phyloP scores from a whole-genome alignment of 1,139 yeast genomes.

The Magnusiomyces tetraspermus region DNA sequence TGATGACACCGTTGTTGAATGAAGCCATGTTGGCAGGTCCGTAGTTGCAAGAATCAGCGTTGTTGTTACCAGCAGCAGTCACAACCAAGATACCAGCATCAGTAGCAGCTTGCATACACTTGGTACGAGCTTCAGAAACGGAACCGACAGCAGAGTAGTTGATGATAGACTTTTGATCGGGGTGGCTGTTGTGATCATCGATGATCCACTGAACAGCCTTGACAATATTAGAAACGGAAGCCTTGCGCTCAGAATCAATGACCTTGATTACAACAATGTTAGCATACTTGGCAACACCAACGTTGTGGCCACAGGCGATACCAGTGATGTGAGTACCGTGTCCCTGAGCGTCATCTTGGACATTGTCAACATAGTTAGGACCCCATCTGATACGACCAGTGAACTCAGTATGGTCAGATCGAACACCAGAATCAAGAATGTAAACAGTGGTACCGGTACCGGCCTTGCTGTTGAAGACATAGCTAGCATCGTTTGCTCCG shows the following conservation, averaged over 20 bases:
- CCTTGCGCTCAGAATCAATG: constrained; percentile 29
- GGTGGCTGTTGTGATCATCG: constrained; percentile 49
- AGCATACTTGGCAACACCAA: constrained; percentile 39
- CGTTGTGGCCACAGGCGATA: constrained; percentile 36
- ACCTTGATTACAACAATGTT: constrained; percentile 36
- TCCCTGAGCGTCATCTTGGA: constrained; percentile 33
- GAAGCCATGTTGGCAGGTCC: constrained; percentile 64
- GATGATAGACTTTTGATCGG: constrained; percentile 78
- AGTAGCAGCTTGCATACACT: constrained; percentile 78
- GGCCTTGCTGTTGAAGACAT: constrained; percentile 36
- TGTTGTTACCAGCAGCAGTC: constrained; percentile 84
- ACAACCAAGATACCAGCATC: constrained; percentile 74
- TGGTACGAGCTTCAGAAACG: constrained; percentile 67
- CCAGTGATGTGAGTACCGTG: constrained; percentile 42
- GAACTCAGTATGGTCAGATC: constrained; percentile 41
- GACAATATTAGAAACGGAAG: constrained; percentile 27
- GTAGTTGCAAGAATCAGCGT: constrained; percentile 73
- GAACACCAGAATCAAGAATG: constrained; percentile 44
- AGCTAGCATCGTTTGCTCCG: constrained; percentile 20
- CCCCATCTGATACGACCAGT: constrained; percentile 38
- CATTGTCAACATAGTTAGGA: constrained; percentile 28
- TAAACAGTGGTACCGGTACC: constrained; percentile 48
- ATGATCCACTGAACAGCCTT: constrained; percentile 30
- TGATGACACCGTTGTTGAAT: constrained; percentile 44
- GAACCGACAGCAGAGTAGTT: constrained; percentile 91